These are phyloP conservation scores for Purshia tridentata DNA, from an alignment of 306 rosid genomes.

Conservation along the genomic window DNA sequence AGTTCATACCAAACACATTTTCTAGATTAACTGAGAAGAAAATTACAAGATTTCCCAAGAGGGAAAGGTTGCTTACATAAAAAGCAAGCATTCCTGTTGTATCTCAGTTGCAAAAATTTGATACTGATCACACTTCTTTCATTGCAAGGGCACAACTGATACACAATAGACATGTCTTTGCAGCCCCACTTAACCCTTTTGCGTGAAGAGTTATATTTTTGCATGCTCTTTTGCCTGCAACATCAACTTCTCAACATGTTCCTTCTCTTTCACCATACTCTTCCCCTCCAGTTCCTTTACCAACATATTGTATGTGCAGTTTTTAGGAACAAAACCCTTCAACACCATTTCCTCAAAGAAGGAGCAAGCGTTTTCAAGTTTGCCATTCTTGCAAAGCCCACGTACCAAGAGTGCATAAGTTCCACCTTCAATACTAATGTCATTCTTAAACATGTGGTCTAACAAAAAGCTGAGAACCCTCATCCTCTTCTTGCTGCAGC, in stretches of 20 bases:
- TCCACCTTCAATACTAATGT: conserved; percentile 54
- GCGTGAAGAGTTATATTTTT: neutral
- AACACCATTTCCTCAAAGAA: conserved; percentile 62
- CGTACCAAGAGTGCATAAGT: conserved; percentile 61
- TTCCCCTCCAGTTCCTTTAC: conserved; percentile 48
- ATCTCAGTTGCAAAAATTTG: neutral
- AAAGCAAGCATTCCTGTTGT: neutral
- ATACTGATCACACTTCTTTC: neutral
- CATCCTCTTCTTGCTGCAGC: conserved; percentile 79
- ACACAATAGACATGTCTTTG: no score
- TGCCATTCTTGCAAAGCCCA: conserved; percentile 50
- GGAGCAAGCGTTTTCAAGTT: conserved; percentile 46
- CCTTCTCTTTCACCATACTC: conserved; percentile 56
- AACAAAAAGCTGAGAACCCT: conserved; percentile 68
- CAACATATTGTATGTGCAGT: conserved; percentile 42
- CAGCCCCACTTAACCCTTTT: neutral
- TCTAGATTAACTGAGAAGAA: neutral
- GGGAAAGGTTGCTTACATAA: neutral
- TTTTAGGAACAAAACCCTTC: conserved; percentile 30
- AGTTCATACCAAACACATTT: neutral
- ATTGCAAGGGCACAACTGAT: neutral
- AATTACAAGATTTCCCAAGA: neutral
- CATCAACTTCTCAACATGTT: conserved; percentile 54
- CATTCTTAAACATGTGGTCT: conserved; percentile 72
- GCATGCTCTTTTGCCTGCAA: conserved; percentile 15